These are phyloP conservation scores for Keithomyces neogunnii DNA, from an alignment of 2,329 filamentous ascomycete genomes.

Conservation along the genomic window DNA sequence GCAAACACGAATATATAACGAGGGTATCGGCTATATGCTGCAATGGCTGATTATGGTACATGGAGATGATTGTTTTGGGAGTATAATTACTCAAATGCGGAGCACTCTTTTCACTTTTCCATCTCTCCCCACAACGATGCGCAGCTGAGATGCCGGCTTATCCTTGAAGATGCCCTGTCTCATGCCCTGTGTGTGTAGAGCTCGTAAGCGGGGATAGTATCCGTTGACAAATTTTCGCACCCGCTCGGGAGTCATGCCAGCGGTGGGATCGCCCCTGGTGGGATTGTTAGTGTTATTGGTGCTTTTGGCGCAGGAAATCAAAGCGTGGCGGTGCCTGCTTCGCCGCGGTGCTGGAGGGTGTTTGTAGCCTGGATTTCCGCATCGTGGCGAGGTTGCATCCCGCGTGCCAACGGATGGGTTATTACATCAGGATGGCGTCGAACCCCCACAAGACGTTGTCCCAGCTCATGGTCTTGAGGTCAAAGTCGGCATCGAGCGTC, in stretches of 20 bases:
- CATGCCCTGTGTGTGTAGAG: constrained; percentile 52
- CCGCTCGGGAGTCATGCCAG: constrained; percentile 75
- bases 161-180: constrained; percentile 46
- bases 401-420: neutral
- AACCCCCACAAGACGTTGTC: constrained; percentile 8
- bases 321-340: constrained; percentile 43
- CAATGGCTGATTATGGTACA: constrained; percentile 6
- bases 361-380: too few relatives aligned
- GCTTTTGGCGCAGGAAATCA: too few relatives aligned
- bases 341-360: constrained; percentile 64
- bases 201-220: constrained; percentile 64
- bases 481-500: constrained; percentile 5
- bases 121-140: constrained; percentile 52
- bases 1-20: neutral
- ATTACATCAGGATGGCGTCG: constrained; percentile 4
- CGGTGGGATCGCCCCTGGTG: constrained; percentile 44
- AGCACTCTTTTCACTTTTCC: constrained; percentile 50
- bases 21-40: neutral
- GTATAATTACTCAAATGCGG: constrained; percentile 26
- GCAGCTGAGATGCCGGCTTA: constrained; percentile 46
- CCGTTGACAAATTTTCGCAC: constrained; percentile 65
- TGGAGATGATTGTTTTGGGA: neutral
- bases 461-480: constrained; percentile 6
- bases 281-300: constrained; percentile 64
- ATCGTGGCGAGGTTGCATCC: too few relatives aligned